Conservation (phyloP, 2,329 filamentous ascomycete genomes). For the Penicillium crustosum region DNA sequence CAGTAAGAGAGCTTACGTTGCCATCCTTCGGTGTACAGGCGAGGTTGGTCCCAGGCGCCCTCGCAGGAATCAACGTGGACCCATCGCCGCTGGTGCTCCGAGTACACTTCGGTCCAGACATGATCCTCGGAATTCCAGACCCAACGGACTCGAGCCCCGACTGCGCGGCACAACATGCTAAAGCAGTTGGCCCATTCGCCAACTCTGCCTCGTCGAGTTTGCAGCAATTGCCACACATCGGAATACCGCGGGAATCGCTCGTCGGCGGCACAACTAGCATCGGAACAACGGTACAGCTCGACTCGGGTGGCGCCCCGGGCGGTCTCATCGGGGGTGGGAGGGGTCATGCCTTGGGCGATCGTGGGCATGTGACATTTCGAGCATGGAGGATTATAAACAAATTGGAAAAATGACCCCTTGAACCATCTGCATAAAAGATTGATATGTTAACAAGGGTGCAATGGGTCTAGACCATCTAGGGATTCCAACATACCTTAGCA, state of each 20-base stretch:
- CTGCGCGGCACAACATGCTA: constrained; percentile 92
- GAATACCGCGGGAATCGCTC: constrained; percentile 93
- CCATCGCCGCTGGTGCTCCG: constrained; percentile 89
- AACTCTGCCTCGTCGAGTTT: constrained; percentile 79
- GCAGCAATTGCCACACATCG: constrained; percentile 88
- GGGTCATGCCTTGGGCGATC: constrained; percentile 76
- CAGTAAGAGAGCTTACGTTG: constrained; percentile 96
- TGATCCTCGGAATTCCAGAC: constrained; percentile 98
- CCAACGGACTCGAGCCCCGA: constrained; percentile 90
- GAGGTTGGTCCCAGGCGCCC: constrained; percentile 90
- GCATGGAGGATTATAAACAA: constrained; percentile 94
- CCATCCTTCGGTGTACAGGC: constrained; percentile 92
- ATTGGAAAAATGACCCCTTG: constrained; percentile 89
- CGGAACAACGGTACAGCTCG: constrained; percentile 86
- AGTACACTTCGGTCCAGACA: constrained; percentile 97
- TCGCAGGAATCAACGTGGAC: constrained; percentile 96
- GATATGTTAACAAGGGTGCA: constrained; percentile 13
- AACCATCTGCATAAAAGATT: constrained; percentile 69
- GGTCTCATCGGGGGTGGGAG: constrained; percentile 82
- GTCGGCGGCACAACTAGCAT: constrained; percentile 69
- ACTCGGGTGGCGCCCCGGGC: constrained; percentile 84
- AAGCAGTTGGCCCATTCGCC: constrained; percentile 99
- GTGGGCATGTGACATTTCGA: constrained; percentile 79
- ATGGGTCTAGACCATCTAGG: constrained; percentile 13
- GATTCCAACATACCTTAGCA: constrained; percentile 66